Evolutionary conservation across 2,329 filamentous ascomycete species (phyloP).

Genomic region (Colletotrichum neosansevieriae): DNA sequence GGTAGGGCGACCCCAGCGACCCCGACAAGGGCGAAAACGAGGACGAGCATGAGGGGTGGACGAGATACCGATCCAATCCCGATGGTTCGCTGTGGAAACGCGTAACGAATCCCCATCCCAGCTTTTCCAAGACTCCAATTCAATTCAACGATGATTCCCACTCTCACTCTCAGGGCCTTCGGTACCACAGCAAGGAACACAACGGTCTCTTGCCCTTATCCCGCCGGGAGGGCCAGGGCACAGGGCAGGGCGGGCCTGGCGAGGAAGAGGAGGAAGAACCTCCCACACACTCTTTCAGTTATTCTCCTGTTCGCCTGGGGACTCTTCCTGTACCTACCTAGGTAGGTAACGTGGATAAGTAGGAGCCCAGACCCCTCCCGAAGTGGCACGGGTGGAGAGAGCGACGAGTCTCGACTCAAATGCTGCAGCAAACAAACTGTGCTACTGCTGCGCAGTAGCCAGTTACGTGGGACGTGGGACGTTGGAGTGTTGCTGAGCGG

Average conservation of each 20-base stretch:
- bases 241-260: background rate
- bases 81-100: background rate
- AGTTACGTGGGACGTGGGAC: slow-evolving; percentile 32
- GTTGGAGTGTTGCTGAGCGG: background rate
- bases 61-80: slow-evolving; percentile 17
- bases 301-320: too few relatives aligned
- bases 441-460: slow-evolving; percentile 37
- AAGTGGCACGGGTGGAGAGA: slow-evolving; percentile 17
- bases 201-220: background rate
- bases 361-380: slow-evolving; percentile 18
- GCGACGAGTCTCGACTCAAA: slow-evolving; percentile 32
- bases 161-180: background rate
- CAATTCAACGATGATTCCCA: background rate
- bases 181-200: background rate
- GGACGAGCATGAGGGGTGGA: slow-evolving; percentile 13
- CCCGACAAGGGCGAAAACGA: slow-evolving; percentile 5
- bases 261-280: background rate
- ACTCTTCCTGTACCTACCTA: too few relatives aligned
- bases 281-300: background rate
- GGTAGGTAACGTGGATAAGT: too few relatives aligned
- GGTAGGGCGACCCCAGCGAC: slow-evolving; percentile 17
- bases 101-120: slow-evolving; percentile 3
- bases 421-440: slow-evolving; percentile 27
- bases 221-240: background rate
- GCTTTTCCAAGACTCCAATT: background rate